These are phyloP conservation scores for Neofusicoccum parvum DNA, from an alignment of 2,329 filamentous ascomycete genomes.

Conservation along the genomic window DNA sequence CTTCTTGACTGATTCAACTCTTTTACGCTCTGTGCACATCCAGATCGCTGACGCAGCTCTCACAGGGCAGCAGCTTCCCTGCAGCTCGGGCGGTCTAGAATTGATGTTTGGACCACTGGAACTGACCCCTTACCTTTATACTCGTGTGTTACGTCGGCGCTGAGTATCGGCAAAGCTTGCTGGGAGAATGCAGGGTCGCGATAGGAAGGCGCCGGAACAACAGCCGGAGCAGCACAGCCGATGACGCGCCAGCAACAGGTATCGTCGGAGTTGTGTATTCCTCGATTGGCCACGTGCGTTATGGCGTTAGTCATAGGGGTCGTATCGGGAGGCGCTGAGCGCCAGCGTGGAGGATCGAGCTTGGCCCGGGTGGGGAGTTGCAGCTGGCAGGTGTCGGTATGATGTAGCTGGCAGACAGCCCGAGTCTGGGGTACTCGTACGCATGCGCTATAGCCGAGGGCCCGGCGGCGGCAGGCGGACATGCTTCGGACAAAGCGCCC, in stretches of 20 bases:
- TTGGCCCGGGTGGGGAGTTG: not conserved
- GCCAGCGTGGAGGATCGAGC: not conserved
- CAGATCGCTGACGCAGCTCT: too few species aligned
- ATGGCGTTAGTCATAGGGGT: not conserved
- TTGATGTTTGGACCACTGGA: too few species aligned
- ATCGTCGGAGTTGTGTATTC: too few species aligned
- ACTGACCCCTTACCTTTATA: too few species aligned
- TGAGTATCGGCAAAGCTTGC: too few species aligned
- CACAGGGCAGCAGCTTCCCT: too few species aligned
- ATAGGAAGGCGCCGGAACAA: not conserved
- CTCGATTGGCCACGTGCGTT: not conserved
- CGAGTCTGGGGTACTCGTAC: slow-evolving; percentile 5
- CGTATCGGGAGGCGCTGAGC: not conserved
- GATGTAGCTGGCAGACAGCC: not conserved
- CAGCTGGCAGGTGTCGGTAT: slow-evolving; percentile 6
- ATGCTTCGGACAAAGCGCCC: slow-evolving; percentile 7
- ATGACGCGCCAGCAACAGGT: not conserved
- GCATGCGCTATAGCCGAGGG: not conserved
- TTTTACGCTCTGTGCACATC: too few species aligned
- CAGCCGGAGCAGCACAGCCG: not conserved
- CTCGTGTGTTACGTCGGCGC: too few species aligned
- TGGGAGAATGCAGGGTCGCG: not conserved
- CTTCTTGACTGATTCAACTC: too few species aligned
- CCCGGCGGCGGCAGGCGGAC: not conserved
- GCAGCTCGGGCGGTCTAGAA: too few species aligned